Evolutionary conservation across 176 grass and related monocot genomes (phyloP).

Genomic region (Tillandsia leiboldiana): DNA sequence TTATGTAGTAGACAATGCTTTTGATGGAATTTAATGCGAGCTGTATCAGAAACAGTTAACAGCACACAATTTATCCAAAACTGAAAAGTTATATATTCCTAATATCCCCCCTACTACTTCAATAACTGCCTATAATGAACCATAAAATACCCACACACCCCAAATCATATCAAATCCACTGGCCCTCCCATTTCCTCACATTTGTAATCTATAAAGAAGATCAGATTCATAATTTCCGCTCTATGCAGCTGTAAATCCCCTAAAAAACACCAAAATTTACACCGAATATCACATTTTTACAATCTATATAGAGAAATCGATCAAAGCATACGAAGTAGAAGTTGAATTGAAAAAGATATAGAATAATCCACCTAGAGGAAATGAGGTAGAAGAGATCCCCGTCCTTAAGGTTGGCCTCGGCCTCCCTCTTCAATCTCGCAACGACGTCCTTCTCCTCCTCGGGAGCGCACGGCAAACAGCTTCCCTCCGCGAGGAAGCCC

Average conservation of each 20-base stretch:
- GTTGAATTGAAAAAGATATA: not conserved
- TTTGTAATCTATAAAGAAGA: too few relatives aligned
- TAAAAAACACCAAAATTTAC: not conserved
- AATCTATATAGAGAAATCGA: not conserved
- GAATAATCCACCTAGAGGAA: conserved; percentile 33
- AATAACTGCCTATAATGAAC: too few relatives aligned
- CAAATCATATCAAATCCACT: too few relatives aligned
- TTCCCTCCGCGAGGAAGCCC: conserved; percentile 45
- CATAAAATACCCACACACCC: too few relatives aligned
- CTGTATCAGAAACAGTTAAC: not conserved
- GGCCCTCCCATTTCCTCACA: too few relatives aligned
- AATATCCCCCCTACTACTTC: not conserved
- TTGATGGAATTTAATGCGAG: not conserved
- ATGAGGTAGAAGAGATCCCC: conserved; percentile 88
- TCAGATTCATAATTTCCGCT: too few relatives aligned
- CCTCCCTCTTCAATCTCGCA: conserved; percentile 30
- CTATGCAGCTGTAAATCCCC: not conserved
- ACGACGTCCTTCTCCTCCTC: conserved; percentile 66
- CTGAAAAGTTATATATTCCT: not conserved
- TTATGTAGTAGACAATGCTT: not conserved
- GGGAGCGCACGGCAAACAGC: conserved; percentile 74
- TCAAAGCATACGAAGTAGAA: not conserved
- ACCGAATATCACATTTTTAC: not conserved
- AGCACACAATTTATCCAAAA: not conserved
- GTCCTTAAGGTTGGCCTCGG: conserved; percentile 62